Conservation (phyloP, 176 grass and related monocot species). For the Avena eriantha region DNA sequence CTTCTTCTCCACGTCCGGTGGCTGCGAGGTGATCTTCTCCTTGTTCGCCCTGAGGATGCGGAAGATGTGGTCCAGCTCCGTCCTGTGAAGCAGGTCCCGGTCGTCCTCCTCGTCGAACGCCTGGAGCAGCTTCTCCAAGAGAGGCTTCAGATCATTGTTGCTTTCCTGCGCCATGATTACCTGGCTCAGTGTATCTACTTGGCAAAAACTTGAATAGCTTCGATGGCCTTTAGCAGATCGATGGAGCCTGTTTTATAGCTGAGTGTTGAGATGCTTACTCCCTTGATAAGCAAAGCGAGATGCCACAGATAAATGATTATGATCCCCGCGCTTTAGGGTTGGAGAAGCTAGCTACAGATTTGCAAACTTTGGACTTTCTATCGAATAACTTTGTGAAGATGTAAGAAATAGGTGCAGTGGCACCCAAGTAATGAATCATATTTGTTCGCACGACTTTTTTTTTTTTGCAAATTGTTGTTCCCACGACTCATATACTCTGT, state of each 20-base stretch:
- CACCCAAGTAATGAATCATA: slow-evolving; percentile 19
- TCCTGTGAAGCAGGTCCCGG: neutral
- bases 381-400: slow-evolving; percentile 21
- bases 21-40: neutral
- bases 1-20: neutral
- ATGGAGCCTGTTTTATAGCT: slow-evolving; percentile 9
- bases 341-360: slow-evolving; percentile 18
- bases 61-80: neutral
- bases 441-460: neutral
- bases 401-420: neutral
- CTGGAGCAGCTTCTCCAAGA: neutral
- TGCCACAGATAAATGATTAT: neutral
- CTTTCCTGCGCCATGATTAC: neutral
- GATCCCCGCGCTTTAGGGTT: neutral
- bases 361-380: neutral
- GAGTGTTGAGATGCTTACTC: slow-evolving; percentile 47
- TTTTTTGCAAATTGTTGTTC: too few species aligned
- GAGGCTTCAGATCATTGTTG: neutral
- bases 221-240: neutral
- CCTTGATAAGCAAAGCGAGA: slow-evolving; percentile 41
- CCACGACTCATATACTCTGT: too few species aligned
- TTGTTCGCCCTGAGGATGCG: neutral
- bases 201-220: neutral
- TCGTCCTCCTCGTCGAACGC: neutral
- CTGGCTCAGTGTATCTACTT: neutral